Evolutionary conservation across 805 yeast species (phyloP).

Genomic region (Yamadazyma akitaensis): DNA sequence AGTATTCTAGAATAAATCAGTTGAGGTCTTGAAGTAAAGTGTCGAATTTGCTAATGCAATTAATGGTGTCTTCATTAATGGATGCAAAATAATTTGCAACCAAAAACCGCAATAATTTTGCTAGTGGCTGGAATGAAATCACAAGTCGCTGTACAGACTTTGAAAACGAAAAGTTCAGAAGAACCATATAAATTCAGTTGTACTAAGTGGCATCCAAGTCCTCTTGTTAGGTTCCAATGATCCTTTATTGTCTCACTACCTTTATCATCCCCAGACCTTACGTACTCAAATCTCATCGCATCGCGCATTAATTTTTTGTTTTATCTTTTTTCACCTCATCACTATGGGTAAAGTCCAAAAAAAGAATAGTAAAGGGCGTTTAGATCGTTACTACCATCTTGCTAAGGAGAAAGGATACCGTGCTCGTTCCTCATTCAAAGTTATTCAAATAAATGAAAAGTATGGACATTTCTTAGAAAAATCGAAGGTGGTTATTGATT

Average conservation of each 20-base stretch:
- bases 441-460: slow-evolving; percentile 92
- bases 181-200: no score
- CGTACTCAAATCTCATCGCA: slow-evolving; percentile 11
- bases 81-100: slow-evolving; percentile 14
- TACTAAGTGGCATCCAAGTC: no score
- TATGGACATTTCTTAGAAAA: slow-evolving; percentile 93
- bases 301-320: slow-evolving; percentile 1
- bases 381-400: slow-evolving; percentile 91
- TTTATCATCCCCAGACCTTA: background rate
- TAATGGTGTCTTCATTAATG: slow-evolving; percentile 53
- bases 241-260: no score
- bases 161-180: no score
- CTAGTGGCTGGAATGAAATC: no score
- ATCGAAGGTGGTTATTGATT: slow-evolving; percentile 92
- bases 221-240: no score
- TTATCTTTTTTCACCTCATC: background rate
- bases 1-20: no score
- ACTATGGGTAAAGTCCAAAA: slow-evolving; percentile 90
- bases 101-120: background rate
- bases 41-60: slow-evolving; percentile 59
- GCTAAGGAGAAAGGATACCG: slow-evolving; percentile 98
- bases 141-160: no score
- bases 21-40: no score
- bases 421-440: slow-evolving; percentile 97
- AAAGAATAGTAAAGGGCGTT: slow-evolving; percentile 97